Evolutionary conservation across 2,329 filamentous ascomycete genomes (phyloP), one percentile per base, ranked within the genome.

Genomic region (Geosmithia flava): DNA sequence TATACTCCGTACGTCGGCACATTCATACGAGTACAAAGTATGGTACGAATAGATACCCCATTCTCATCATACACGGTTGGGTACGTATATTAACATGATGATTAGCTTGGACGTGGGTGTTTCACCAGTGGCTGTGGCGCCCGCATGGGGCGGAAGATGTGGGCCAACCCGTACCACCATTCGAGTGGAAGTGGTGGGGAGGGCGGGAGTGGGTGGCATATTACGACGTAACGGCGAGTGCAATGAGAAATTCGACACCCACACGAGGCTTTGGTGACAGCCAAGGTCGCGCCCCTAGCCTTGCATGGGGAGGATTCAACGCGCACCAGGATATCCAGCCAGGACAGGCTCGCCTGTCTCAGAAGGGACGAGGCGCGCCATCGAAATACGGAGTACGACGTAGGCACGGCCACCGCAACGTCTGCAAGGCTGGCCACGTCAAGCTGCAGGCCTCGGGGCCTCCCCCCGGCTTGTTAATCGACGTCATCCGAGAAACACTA

Each of bases 111-210:
- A 13, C 11, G 15, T 65, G 59, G 61, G 20, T 69, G 73, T 76
- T 76, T 76, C 73, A 75, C 68, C 64, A 70, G 57, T 58, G 63
- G 62, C 65, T 62, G 59, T 68, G 67, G 61, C 56, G 53, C 55
- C 58, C 56, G 57, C 59, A 59, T 54, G 49, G 48, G 48, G 42
- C 52, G 44, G 44, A 45, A 45, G 19, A 45, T 45, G 44, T 45
- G 44, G 44, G 44, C 29, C 44, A 16, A 27, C 44, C 23, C 17
- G 17, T 42, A 42, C 41, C 17, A 42, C 16, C 41, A 42, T 42
- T 42, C 17, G 10, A 42, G 41, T 19, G 41, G 10, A 19, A 19
- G 20, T 19, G 41, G 41, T 7, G 41, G 41, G 41, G 20, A 19
- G 41, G 10, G 41, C 7, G 41, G 33, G 33, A 13, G 33, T 6